Evolutionary conservation across 164 flowering plant species (phyloP).

Genomic region (Cinnamomum chago): DNA sequence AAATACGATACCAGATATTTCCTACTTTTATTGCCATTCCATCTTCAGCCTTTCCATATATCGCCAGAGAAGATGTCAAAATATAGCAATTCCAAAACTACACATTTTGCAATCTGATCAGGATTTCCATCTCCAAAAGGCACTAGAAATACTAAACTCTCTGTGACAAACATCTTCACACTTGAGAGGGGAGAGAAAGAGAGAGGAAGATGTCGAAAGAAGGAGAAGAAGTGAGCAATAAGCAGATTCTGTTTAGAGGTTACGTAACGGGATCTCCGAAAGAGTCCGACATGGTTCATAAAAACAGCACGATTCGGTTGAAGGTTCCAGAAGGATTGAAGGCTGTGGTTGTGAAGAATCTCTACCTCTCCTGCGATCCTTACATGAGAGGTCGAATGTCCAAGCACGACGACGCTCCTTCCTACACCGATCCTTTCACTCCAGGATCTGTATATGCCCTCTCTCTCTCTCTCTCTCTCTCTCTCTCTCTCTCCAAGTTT

Average conservation of each 20-base stretch:
- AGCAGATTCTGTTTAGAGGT: constrained; percentile 23
- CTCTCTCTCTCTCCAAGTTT: neutral
- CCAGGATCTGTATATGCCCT: constrained; percentile 16
- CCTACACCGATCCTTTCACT: constrained; percentile 7
- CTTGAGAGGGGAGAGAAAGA: neutral
- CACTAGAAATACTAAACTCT: too few species aligned
- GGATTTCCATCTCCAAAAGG: too few species aligned
- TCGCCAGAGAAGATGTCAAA: too few species aligned
- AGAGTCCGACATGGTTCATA: constrained; percentile 31
- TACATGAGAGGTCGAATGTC: constrained; percentile 19
- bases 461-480: neutral
- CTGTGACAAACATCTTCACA: too few species aligned
- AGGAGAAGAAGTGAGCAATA: constrained; percentile 22
- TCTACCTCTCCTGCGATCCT: constrained; percentile 28
- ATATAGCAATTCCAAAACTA: too few species aligned
- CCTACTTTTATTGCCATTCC: too few species aligned
- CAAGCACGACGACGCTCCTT: neutral
- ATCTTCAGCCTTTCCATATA: too few species aligned
- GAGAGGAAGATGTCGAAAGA: neutral
- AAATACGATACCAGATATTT: too few species aligned
- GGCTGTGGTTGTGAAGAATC: constrained; percentile 26
- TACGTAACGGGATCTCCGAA: constrained; percentile 25
- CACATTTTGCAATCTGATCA: too few species aligned
- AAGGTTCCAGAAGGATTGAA: constrained; percentile 19
- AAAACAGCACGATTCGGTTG: constrained; percentile 8